Percentiles rank a stretch among this genome's conserved stretches.
These are phyloP conservation scores for Leccinum pachyderme DNA, from an alignment of 1,284 basidiomycete genomes.

Conservation along the genomic window DNA sequence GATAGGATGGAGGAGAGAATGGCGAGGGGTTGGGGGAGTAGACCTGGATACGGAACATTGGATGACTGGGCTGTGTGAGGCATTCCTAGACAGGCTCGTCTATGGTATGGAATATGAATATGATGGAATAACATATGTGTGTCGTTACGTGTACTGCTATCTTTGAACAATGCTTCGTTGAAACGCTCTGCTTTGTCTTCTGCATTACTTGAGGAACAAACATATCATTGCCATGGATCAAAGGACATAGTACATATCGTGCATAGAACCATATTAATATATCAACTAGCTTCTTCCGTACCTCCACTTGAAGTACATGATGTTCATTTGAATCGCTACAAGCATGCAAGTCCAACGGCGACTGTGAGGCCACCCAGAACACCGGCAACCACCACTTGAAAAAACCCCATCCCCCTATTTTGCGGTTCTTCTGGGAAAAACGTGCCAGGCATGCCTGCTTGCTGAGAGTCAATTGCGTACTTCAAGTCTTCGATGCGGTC, in stretches of 20 bases:
- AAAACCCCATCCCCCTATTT: constrained; percentile 24
- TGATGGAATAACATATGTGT: constrained; percentile 21
- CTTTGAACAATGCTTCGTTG: not conserved
- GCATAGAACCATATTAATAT: constrained; percentile 8
- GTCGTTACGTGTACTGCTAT: constrained; percentile 9
- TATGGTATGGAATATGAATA: not conserved
- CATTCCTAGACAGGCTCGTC: not conserved
- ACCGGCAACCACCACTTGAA: constrained; percentile 33
- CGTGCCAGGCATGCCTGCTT: constrained; percentile 32
- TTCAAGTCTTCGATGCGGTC: constrained; percentile 34
- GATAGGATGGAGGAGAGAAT: constrained; percentile 51
- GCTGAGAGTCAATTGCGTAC: constrained; percentile 34
- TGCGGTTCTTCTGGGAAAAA: constrained; percentile 24
- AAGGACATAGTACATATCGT: constrained; percentile 16
- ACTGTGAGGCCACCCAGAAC: constrained; percentile 30
- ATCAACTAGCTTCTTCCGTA: not conserved
- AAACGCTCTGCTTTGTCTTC: not conserved
- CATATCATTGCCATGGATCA: constrained; percentile 17
- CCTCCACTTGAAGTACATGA: not conserved
- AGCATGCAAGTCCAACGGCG: constrained; percentile 30
- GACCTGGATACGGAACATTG: constrained; percentile 44
- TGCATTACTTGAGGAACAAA: not conserved
- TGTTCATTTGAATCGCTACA: constrained; percentile 28
- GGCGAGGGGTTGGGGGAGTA: constrained; percentile 46
- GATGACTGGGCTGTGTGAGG: constrained; percentile 59